Evolutionary conservation across 2,329 filamentous ascomycete genomes (phyloP).

Genomic region (Arthrobotrys sinensis): DNA sequence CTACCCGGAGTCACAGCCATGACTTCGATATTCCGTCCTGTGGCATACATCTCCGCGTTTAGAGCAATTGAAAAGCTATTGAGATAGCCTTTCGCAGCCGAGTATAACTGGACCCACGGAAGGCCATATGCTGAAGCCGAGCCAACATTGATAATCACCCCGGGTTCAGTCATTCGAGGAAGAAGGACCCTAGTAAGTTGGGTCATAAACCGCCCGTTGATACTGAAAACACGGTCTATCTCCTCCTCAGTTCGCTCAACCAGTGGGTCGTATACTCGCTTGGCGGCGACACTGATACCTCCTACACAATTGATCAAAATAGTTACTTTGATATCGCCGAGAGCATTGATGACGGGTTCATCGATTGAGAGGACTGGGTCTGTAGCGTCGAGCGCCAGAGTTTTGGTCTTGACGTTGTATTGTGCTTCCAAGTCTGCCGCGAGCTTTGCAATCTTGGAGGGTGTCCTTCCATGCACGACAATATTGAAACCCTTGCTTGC

Average conservation of each 20-base stretch:
- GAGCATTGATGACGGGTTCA: conserved; percentile 72
- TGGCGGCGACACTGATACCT: conserved; percentile 30
- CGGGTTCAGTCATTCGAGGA: conserved; percentile 50
- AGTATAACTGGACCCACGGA: conserved; percentile 52
- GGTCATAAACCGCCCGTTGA: conserved; percentile 49
- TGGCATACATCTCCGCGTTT: conserved; percentile 52
- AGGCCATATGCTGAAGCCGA: conserved; percentile 38
- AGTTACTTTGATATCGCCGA: conserved; percentile 47
- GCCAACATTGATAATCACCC: conserved; percentile 50
- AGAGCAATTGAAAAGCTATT: conserved; percentile 46
- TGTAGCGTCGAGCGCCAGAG: conserved; percentile 62
- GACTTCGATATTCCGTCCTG: conserved; percentile 46
- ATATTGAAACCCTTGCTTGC: conserved; percentile 94
- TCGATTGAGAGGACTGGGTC: conserved; percentile 92
- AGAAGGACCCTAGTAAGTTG: conserved; percentile 38
- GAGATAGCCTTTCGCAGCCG: conserved; percentile 38
- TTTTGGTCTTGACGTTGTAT: conserved; percentile 79
- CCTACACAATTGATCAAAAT: conserved; percentile 51
- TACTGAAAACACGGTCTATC: conserved; percentile 41
- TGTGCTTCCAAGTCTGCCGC: conserved; percentile 81
- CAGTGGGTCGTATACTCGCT: conserved; percentile 24
- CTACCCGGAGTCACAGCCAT: conserved; percentile 38
- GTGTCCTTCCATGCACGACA: conserved; percentile 91
- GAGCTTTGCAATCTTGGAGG: conserved; percentile 86
- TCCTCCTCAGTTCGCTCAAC: conserved; percentile 36